Conservation (phyloP, 768 basidiomycete genomes). For the Boletus tylopilopsis region DNA sequence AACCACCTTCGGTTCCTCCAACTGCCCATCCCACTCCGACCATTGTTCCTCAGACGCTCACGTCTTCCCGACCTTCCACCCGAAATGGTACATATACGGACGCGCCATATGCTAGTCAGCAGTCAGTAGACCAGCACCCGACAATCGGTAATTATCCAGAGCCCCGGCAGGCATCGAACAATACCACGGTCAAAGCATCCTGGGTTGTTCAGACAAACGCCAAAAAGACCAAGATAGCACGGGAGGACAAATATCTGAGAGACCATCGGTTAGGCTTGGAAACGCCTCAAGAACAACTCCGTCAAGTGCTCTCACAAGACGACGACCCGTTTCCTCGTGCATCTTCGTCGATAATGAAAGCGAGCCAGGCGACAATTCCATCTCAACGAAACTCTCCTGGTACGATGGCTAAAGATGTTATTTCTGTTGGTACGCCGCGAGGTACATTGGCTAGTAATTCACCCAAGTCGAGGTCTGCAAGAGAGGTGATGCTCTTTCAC, state of each 20-base stretch:
- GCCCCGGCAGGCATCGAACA: slow-evolving; percentile 13
- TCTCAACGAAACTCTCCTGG: slow-evolving; percentile 27
- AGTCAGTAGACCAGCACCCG: slow-evolving; percentile 12
- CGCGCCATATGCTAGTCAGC: slow-evolving; percentile 2
- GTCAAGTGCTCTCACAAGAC: slow-evolving; percentile 32
- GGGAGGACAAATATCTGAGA: slow-evolving; percentile 30
- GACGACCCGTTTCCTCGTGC: slow-evolving; percentile 20
- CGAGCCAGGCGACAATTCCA: slow-evolving; percentile 15
- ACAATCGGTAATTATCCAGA: slow-evolving; percentile 9
- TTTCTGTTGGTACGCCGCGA: slow-evolving; percentile 19
- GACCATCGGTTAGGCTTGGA: slow-evolving; percentile 18
- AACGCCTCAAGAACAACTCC: slow-evolving; percentile 26
- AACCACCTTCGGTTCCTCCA: slow-evolving; percentile 14
- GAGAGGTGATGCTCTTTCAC: slow-evolving; percentile 21
- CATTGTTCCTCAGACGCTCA: slow-evolving; percentile 14
- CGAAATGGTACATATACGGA: slow-evolving; percentile 19
- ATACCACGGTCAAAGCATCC: slow-evolving; percentile 25
- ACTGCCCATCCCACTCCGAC: slow-evolving; percentile 22
- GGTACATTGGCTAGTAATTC: slow-evolving; percentile 21
- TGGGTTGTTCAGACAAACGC: slow-evolving; percentile 33
- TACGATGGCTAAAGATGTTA: slow-evolving; percentile 14
- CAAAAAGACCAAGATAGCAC: slow-evolving; percentile 17
- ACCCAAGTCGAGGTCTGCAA: slow-evolving; percentile 19
- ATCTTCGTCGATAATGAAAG: slow-evolving; percentile 27
- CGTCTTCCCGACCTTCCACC: slow-evolving; percentile 28